Evolutionary conservation across 345 rosid genomes (phyloP).

Genomic region (Hypericum androsaemum): DNA sequence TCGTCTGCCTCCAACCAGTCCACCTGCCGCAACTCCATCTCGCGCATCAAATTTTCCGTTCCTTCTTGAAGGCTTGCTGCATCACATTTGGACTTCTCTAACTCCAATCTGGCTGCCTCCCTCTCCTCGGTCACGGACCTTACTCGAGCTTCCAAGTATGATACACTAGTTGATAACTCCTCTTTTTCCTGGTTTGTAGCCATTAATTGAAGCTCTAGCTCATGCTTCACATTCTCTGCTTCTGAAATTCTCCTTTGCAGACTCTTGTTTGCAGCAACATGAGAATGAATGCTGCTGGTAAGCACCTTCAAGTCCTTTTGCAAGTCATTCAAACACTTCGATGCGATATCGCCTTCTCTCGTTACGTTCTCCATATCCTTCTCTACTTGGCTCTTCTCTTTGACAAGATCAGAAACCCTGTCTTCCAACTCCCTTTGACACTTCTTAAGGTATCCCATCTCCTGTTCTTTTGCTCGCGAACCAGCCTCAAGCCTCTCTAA

Average conservation of each 20-base stretch:
- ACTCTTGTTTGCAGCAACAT: constrained; percentile 28
- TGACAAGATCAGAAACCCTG: constrained; percentile 21
- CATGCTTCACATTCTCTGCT: constrained; percentile 21
- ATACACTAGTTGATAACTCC: constrained; percentile 16
- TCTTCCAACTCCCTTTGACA: constrained; percentile 22
- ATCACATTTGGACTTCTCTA: constrained; percentile 22
- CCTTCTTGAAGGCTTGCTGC: constrained; percentile 20
- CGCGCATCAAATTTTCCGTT: constrained; percentile 21
- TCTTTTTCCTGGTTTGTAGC: constrained; percentile 28
- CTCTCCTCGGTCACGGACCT: constrained; percentile 21
- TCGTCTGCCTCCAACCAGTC: constrained; percentile 23
- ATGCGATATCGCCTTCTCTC: constrained; percentile 28
- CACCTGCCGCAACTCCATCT: constrained; percentile 18
- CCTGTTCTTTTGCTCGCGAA: constrained; percentile 30
- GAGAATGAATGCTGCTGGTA: constrained; percentile 25
- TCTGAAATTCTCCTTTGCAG: constrained; percentile 35
- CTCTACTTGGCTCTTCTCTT: constrained; percentile 29
- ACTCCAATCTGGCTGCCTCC: constrained; percentile 17
- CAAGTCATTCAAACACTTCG: constrained; percentile 35
- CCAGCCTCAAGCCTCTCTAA: constrained; percentile 26
- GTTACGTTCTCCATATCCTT: constrained; percentile 20
- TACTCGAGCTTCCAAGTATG: constrained; percentile 18
- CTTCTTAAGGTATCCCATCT: constrained; percentile 21
- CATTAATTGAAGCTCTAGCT: constrained; percentile 22
- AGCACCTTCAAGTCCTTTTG: constrained; percentile 27